Evolutionary conservation across 2,329 filamentous ascomycete genomes (phyloP), one percentile per base, ranked within the genome.

Genomic region (Colletotrichum magnum): DNA sequence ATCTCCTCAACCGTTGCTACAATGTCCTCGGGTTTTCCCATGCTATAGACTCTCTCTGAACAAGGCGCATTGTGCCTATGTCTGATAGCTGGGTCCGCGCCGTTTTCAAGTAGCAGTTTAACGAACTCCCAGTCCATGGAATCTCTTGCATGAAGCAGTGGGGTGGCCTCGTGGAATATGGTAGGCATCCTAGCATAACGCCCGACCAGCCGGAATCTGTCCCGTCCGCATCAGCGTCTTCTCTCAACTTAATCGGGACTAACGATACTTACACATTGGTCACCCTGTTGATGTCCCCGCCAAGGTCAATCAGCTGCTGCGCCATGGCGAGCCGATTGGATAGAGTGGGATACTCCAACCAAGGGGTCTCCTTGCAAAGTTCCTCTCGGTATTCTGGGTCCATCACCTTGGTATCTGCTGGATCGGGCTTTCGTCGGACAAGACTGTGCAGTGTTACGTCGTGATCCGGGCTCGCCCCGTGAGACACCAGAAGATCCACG

Each of bases 381-480:
- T 32, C 16, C 58, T 53, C 28, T 5, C 52, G 9, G 48, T 13
- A 18, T 53, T 36, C 36, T 61, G 32, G 36, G 28, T 61, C 58
- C 58, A 53, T 52, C 15, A 61, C 47, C 48, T 28, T 18, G 9
- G 3, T 32, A 52, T 47, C 10, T 36, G 48, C 58, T 32, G 36
- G 36, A 53, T 53, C 18, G 47, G 58, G 58, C 18, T 7, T 32
- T 61, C 48, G 48, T 9, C 58, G 18, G 32, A 36, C 47, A 32
- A 61, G 58, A 13, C 48, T 26, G 24, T 64, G 60, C 60, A 64
- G 24, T 2, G 60, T 15, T 21, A 47, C 21, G 12, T 39, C 60
- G 10, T 18, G 36, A 28, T 64, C 51, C 18, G n/a, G 60, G 41
- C 56, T 64, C n/a, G 51, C 60, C n/a, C 60, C 60, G 51, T 21